Conservation (phyloP, 202 grass and related monocot species). For the Elaeis oleifera region DNA sequence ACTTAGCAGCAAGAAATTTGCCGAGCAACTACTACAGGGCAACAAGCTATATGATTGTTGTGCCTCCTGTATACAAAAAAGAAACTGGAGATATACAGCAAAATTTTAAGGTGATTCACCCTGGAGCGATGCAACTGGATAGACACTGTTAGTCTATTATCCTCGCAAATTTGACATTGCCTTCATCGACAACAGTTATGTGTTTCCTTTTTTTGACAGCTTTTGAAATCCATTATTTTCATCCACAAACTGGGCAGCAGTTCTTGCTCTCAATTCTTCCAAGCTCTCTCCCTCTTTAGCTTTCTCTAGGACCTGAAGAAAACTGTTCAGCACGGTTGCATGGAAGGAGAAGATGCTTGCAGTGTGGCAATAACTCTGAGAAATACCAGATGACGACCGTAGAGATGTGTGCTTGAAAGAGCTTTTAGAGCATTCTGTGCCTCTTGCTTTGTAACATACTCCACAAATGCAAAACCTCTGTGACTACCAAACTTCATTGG, state of each 20-base stretch:
- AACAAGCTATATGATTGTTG: too few relatives aligned
- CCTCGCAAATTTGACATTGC: conserved; percentile 59
- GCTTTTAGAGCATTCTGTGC: conserved; percentile 72
- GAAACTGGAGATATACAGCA: too few relatives aligned
- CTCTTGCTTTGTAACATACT: conserved; percentile 85
- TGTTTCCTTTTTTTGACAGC: conserved; percentile 81
- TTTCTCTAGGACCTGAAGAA: conserved; percentile 67
- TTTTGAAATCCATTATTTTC: conserved; percentile 56
- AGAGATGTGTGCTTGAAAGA: conserved; percentile 83
- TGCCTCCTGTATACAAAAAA: too few relatives aligned
- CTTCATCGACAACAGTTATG: conserved; percentile 45
- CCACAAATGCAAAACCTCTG: conserved; percentile 87
- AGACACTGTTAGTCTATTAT: conserved; percentile 39
- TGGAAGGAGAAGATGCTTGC: neutral
- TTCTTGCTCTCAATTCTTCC: conserved; percentile 77
- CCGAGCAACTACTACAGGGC: too few relatives aligned
- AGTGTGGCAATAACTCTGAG: neutral
- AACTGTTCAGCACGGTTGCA: neutral
- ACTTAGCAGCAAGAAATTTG: too few relatives aligned
- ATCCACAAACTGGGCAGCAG: conserved; percentile 72
- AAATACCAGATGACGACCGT: conserved; percentile 76
- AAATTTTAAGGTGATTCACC: too few relatives aligned
- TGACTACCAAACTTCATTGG: conserved; percentile 88
- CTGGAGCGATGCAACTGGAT: too few relatives aligned
- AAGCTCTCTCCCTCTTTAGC: conserved; percentile 87